Base-by-base conservation (phyloP, 2,329 filamentous ascomycete species). In the Aspergillus pseudonomiae region DNA sequence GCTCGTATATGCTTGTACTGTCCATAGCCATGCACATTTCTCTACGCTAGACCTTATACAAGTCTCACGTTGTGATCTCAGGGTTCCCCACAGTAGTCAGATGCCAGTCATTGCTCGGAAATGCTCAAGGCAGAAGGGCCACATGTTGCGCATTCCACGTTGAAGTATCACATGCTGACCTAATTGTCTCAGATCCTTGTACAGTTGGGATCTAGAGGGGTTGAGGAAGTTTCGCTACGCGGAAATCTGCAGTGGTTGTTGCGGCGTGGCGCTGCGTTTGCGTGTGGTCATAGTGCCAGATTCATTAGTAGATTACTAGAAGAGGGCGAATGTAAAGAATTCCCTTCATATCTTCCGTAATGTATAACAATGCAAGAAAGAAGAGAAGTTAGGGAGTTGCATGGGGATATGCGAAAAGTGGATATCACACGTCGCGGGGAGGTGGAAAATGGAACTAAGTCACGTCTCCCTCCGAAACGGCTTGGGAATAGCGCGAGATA, bases 361-460 rank as follows among this genome's bases (percentile, higher is more conserved):
- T n/a, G 30, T 34, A n/a, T 21, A 34, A 19, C 26, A 5, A 53
- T n/a, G 1, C 12, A 28, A 16, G 4, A 53, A 9, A 19, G 16
- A 12, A 12, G 11, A 55, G n/a, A 39, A 24, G 7, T 12, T 14
- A 39, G 24, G n/a, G n/a, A 21, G n/a, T 36, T 55, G 52, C n/a
- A 55, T 39, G 30, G 48, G 48, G 48, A n/a, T 26, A 24, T 52
- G 48, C 28, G 28, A 52, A 28, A 55, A 55, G 52, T 55, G 52
- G 52, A 55, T 55, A 55, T 55, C 52, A 55, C 52, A 55, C 52
- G 52, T 55, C 52, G 52, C 52, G 52, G 52, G 52, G 52, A 55
- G 52, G 24, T 34, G 52, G 30, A 50, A 54, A 54, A 54, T 54
- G 52, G 52, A 19, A 55, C 52, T 55, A 55, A 55, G 52, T 55